phyloP scores from a whole-genome alignment of 306 rosid species.

The Pueraria montana region DNA sequence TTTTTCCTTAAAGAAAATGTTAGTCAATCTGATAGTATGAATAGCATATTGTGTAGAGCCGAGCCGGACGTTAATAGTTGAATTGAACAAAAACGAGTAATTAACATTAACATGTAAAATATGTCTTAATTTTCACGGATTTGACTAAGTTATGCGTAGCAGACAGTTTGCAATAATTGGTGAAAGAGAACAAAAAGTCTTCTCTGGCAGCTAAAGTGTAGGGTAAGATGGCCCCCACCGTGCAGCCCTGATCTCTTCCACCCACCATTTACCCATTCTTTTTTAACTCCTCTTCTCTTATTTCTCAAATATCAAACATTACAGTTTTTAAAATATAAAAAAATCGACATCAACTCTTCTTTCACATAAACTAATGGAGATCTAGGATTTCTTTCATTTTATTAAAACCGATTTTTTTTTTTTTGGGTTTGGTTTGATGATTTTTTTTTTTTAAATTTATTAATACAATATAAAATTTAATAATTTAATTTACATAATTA shows the following conservation, averaged over 20 bases:
- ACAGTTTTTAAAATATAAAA: neutral
- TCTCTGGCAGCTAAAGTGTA: conserved; percentile 11
- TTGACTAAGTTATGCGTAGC: neutral
- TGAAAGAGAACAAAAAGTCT: conserved; percentile 24
- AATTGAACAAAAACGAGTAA: neutral
- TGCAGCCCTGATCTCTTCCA: neutral
- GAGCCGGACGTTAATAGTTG: neutral
- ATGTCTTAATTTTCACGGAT: neutral
- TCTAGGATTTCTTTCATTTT: no score
- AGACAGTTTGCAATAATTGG: neutral
- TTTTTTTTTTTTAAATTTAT: no score
- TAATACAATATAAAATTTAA: no score
- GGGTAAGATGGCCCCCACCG: neutral
- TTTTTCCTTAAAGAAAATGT: neutral
- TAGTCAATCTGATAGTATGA: conserved; percentile 15
- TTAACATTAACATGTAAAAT: conserved; percentile 9
- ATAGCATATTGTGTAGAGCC: neutral
- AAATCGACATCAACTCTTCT: no score
- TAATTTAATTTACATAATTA: no score
- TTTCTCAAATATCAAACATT: neutral
- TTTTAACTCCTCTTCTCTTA: neutral
- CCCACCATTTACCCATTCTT: neutral
- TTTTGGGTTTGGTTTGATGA: no score
- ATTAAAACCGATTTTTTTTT: no score
- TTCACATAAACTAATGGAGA: no score